phyloP scores from a whole-genome alignment of 2,329 filamentous ascomycete species.

The Fusarium sp. region DNA sequence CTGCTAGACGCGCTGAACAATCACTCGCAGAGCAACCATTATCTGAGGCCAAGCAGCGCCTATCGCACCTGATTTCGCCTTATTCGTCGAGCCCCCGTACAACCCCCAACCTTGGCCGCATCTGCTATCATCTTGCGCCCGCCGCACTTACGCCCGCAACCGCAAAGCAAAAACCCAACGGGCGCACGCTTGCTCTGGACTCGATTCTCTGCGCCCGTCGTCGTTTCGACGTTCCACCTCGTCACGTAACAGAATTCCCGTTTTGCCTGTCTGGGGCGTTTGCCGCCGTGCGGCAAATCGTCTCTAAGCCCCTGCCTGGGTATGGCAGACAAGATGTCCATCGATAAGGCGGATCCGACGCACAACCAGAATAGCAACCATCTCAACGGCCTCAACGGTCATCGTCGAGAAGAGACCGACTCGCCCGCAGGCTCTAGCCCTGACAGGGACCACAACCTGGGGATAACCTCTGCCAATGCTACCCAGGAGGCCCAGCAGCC shows the following conservation, averaged over 20 bases:
- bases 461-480: conserved; percentile 47
- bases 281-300: conserved; percentile 53
- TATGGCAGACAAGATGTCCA: conserved; percentile 77
- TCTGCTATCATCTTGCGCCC: conserved; percentile 48
- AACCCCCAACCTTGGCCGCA: conserved; percentile 45
- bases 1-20: conserved; percentile 40
- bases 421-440: conserved; percentile 72
- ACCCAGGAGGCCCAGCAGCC: conserved; percentile 72
- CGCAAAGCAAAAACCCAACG: conserved; percentile 52
- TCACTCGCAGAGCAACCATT: conserved; percentile 18
- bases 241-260: conserved; percentile 50
- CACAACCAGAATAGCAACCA: conserved; percentile 49
- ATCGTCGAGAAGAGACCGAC: conserved; percentile 66
- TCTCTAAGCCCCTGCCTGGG: conserved; percentile 47
- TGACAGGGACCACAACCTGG: conserved; percentile 62
- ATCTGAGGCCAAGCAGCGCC: conserved; percentile 30
- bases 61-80: conserved; percentile 30
- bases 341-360: conserved; percentile 63
- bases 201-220: conserved; percentile 45
- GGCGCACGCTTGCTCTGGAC: conserved; percentile 47
- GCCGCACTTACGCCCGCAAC: conserved; percentile 52
- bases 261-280: conserved; percentile 52
- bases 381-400: conserved; percentile 50
- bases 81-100: conserved; percentile 40
- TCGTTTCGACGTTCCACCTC: conserved; percentile 45